Base-by-base conservation (phyloP, 2,329 filamentous ascomycete species). In the Aspergillus ibericus region DNA sequence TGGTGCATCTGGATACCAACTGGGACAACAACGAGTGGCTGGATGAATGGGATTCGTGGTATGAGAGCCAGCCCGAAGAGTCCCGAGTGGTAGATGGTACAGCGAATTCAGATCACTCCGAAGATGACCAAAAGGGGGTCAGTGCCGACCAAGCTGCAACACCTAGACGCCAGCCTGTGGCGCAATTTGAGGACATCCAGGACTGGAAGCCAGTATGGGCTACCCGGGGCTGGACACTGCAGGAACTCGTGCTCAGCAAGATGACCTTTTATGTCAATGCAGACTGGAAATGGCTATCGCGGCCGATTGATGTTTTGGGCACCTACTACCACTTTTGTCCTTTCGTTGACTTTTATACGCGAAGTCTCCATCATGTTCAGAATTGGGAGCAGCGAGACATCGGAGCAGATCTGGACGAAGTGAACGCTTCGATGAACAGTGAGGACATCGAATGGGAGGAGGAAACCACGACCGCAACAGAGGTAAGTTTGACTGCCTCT, bases 181-280 rank as follows among this genome's bases (percentile, higher is more conserved):
- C n/a, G 25, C 15, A 16, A 1, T 48, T 48, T 32, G n/a, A 32
- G 15, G 25, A 48, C 12, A 16, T 48, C 2, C 12, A 32, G 16
- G 44, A 32, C 25, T 48, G 44, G 44, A 48, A 48, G 25, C 44
- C 44, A 48, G 32, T 15, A 29, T 69, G 64, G 64, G 64, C 64
- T 13, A 66, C 58, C 13, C 61, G 66, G 47, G 66, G 65, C 44
- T 68, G 66, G 64, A 66, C 63, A 8, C 51, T 66, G 38, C 65
- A 67, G 54, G 65, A 67, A 44, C 56, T 67, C 10, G 52, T 67
- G 3, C 35, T 75, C 62, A 75, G 73, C 60, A 74, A 72, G 61
- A 67, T 68, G 35, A 71, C 72, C 2, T 75, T 69, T 57, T 75
- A 72, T 61, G 67, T 69, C 40, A 75, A 75, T 55, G 68, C 66